A percentile compares a stretch with the other conserved stretches of the same genome.
Conservation (phyloP, 441 rosid genomes). For the Sinapis alba region DNA sequence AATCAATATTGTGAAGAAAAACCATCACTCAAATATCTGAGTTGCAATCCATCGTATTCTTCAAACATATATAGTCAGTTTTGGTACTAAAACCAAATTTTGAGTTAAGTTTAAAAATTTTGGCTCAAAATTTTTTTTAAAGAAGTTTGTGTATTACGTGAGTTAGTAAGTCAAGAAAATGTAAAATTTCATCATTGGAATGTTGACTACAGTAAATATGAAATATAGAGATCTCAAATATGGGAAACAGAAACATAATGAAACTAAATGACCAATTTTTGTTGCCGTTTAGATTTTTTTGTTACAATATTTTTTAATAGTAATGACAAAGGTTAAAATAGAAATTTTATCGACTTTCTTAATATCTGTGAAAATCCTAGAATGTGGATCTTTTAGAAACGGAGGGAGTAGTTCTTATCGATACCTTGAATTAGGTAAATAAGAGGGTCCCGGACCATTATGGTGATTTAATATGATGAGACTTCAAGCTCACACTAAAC, state of each 20-base stretch:
- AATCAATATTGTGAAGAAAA: not conserved
- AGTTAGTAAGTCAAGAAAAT: not conserved
- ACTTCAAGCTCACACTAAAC: constrained; percentile 13
- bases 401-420: too few species aligned
- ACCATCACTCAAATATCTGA: not conserved
- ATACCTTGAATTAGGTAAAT: not conserved
- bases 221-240: too few species aligned
- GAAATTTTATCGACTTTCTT: not conserved
- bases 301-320: too few species aligned
- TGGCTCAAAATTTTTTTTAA: not conserved
- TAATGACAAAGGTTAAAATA: not conserved
- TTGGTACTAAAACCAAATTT: not conserved
- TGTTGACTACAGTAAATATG: not conserved
- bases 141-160: not conserved
- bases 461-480: not conserved
- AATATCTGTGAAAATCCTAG: not conserved
- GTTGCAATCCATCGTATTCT: not conserved
- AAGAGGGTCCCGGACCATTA: not conserved
- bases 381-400: not conserved
- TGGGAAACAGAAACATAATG: too few species aligned
- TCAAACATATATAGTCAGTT: not conserved
- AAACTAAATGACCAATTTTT: too few species aligned
- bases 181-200: not conserved
- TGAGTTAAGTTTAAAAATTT: not conserved
- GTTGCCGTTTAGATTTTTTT: not conserved